Base-by-base conservation (phyloP, 441 rosid species). In the Erysimum pusillum region DNA sequence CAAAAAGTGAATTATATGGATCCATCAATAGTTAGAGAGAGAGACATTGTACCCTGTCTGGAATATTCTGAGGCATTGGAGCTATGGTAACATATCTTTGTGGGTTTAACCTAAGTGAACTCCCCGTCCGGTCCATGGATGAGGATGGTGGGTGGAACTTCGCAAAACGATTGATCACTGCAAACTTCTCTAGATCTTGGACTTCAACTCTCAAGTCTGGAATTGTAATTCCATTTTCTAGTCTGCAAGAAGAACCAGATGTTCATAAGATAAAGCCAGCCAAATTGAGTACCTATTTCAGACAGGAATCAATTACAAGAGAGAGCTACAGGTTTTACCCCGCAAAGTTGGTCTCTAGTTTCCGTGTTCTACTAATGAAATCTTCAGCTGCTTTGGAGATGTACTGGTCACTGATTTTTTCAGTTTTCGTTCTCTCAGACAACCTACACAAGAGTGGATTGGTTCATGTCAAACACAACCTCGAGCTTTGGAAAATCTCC, bases 121-220 rank as follows among this genome's bases (percentile, higher is more conserved):
- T 78, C 42, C 69, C 62, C 35, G 76, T 49, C 42, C 84, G 78
- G 76, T 81, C 86, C 49, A 56, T 35, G 10, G 79, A 69, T 10
- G 84, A 82, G 22, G 89, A 82, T 8, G 83, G 74, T 41, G 91
- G 84, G 76, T 93, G 94, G 73, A 91, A 95, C 84, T 79, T 90
- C 13, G 98, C 98, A 79, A 92, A 95, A 14, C 96, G 97, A 83
- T 91, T 92, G 73, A 92, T 91, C 49, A 92, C 92, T 17, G 89
- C 81, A 71, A 84, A 86, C 79, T 77, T 92, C 84, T 91, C 99
- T 63, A 92, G 82, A 51, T 95, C 98, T 73, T 87, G 86, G 69
- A 87, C 84, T 76, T 91, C 98, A 58, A 91, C 84, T 80, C 87
- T 82, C 82, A 93, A 38, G 85, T 88, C 94, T 59, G 80, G 39